Percentiles rank a stretch among this genome's conserved stretches.
Evolutionary conservation across 2,329 filamentous ascomycete species (phyloP).

Genomic region (Verticillium longisporum): DNA sequence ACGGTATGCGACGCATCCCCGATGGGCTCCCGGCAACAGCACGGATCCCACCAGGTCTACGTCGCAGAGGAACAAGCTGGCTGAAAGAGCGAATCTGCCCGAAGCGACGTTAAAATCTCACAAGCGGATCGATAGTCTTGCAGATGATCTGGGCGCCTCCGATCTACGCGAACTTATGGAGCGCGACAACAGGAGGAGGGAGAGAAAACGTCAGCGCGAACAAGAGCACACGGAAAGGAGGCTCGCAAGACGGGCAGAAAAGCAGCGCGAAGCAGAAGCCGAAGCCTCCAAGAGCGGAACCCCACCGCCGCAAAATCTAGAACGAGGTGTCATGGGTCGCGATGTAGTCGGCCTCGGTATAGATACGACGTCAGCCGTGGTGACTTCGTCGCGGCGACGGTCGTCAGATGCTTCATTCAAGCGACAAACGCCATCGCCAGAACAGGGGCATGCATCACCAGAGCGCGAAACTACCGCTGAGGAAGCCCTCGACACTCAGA

Average conservation of each 20-base stretch:
- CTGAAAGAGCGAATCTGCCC: slow-evolving; percentile 45
- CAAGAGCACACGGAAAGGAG: slow-evolving; percentile 60
- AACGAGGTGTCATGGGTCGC: slow-evolving; percentile 53
- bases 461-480: not conserved
- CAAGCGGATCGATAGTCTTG: slow-evolving; percentile 63
- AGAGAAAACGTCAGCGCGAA: slow-evolving; percentile 64
- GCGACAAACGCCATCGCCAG: slow-evolving; percentile 21
- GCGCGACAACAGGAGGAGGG: slow-evolving; percentile 71
- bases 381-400: slow-evolving; percentile 50
- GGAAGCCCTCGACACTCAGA: not conserved
- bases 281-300: slow-evolving; percentile 44
- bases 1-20: slow-evolving; percentile 61
- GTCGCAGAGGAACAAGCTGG: slow-evolving; percentile 44
- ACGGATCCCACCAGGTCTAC: slow-evolving; percentile 39
- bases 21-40: slow-evolving; percentile 41
- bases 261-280: slow-evolving; percentile 52
- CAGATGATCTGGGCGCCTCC: slow-evolving; percentile 77
- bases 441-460: slow-evolving; percentile 12
- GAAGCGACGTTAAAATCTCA: slow-evolving; percentile 55
- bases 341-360: slow-evolving; percentile 50
- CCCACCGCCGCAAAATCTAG: slow-evolving; percentile 48
- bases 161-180: slow-evolving; percentile 87
- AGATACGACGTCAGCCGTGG: slow-evolving; percentile 45
- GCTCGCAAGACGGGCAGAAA: slow-evolving; percentile 60
- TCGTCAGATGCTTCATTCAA: slow-evolving; percentile 28